These are phyloP conservation scores for Debaryomyces fabryi DNA, from an alignment of 1,139 yeast genomes.

Conservation along the genomic window DNA sequence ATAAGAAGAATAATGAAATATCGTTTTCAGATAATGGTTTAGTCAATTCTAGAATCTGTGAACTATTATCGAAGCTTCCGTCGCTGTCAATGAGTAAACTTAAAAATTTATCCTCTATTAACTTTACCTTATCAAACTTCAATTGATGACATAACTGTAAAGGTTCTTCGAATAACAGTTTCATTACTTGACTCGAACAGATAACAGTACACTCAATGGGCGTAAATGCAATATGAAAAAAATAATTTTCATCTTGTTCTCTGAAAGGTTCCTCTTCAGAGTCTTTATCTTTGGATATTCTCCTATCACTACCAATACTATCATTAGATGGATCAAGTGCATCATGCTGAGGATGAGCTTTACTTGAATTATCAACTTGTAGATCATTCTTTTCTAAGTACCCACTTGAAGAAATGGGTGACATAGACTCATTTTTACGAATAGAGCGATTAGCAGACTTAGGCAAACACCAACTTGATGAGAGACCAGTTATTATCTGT, in stretches of 20 bases:
- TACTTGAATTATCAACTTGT: slow-evolving; percentile 27
- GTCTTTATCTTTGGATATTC: neutral
- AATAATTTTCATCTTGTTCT: slow-evolving; percentile 32
- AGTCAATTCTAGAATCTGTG: slow-evolving; percentile 59
- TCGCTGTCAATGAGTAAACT: slow-evolving; percentile 65
- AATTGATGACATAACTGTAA: slow-evolving; percentile 31
- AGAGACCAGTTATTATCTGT: neutral
- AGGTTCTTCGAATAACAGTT: slow-evolving; percentile 39
- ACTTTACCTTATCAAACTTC: slow-evolving; percentile 37
- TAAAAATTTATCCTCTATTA: slow-evolving; percentile 52
- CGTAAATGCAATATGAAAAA: slow-evolving; percentile 59
- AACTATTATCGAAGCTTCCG: slow-evolving; percentile 55
- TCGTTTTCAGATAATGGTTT: slow-evolving; percentile 60
- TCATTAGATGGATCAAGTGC: slow-evolving; percentile 16
- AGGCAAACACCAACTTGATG: neutral
- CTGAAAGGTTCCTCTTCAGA: slow-evolving; percentile 1
- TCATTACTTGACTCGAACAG: slow-evolving; percentile 43
- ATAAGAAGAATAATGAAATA: slow-evolving; percentile 63
- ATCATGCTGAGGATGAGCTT: slow-evolving; percentile 12
- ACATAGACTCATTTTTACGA: slow-evolving; percentile 10
- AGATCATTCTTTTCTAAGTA: slow-evolving; percentile 19
- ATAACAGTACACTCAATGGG: slow-evolving; percentile 60
- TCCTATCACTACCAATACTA: slow-evolving; percentile 10
- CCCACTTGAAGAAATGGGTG: slow-evolving; percentile 16
- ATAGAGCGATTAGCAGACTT: neutral